Evolutionary conservation across 2,329 filamentous ascomycete genomes (phyloP).

Genomic region (Elsinoe ampelina): DNA sequence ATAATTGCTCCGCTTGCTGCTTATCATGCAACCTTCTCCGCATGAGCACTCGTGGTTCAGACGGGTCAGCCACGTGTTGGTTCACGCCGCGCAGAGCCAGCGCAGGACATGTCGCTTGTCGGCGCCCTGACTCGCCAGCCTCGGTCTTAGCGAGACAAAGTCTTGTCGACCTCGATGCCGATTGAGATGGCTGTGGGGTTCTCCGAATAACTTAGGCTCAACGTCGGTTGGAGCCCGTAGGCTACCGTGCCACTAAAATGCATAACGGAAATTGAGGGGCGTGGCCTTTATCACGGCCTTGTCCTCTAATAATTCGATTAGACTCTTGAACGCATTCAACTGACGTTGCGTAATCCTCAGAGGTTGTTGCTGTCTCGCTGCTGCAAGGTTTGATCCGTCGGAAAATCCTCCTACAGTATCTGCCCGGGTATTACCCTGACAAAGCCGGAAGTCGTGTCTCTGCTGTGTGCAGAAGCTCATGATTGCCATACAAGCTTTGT

Average conservation of each 20-base stretch:
- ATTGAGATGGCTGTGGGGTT: not conserved
- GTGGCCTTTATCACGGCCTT: not conserved
- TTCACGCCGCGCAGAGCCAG: not conserved
- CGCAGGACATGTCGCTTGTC: not conserved
- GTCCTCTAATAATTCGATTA: not conserved
- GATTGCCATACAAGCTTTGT: not conserved
- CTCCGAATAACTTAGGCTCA: slow-evolving; percentile 2
- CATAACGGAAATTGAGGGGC: slow-evolving; percentile 1
- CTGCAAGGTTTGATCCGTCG: not conserved
- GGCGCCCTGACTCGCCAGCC: not conserved
- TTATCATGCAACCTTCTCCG: slow-evolving; percentile 2
- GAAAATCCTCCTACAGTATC: not conserved
- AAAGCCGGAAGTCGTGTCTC: too few species aligned
- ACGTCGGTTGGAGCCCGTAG: not conserved
- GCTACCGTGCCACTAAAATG: slow-evolving; percentile 5
- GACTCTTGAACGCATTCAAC: not conserved
- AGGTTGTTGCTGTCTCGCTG: not conserved
- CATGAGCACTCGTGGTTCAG: not conserved
- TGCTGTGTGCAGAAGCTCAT: not conserved
- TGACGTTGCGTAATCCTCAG: slow-evolving; percentile 1
- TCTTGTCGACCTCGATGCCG: not conserved
- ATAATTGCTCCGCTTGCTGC: slow-evolving; percentile 6
- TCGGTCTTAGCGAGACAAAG: slow-evolving; percentile 8
- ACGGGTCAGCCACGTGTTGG: slow-evolving; percentile 5
- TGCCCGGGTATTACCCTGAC: slow-evolving; percentile 2